Conservation (phyloP, 2,329 filamentous ascomycete genomes). For the Alternaria triticina region DNA sequence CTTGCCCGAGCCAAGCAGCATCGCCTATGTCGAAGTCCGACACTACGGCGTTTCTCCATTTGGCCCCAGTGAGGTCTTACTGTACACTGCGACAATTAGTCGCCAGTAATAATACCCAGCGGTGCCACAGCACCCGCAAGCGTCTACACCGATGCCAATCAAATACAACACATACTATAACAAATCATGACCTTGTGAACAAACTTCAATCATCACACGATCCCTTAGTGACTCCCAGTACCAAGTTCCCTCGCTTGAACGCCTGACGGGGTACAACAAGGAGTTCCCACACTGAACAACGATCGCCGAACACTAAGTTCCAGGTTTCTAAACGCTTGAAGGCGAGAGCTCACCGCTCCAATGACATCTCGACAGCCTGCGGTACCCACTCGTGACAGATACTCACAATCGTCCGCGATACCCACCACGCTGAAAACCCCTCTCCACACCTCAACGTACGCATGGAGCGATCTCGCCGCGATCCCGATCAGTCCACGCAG, state of each 20-base stretch:
- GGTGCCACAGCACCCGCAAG: constrained; percentile 14
- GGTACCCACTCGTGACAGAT: constrained; percentile 11
- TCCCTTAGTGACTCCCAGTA: neutral
- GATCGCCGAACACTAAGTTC: constrained; percentile 10
- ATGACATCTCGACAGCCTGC: constrained; percentile 1
- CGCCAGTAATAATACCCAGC: constrained; percentile 17
- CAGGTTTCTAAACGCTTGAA: neutral
- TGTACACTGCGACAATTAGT: constrained; percentile 12
- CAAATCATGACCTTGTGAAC: neutral
- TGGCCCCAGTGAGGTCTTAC: neutral
- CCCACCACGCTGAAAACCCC: neutral
- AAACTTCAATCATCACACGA: neutral
- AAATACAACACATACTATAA: neutral
- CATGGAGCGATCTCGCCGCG: constrained; percentile 11
- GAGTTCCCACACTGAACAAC: neutral
- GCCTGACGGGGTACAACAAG: neutral
- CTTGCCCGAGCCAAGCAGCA: neutral
- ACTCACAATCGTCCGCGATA: constrained; percentile 4
- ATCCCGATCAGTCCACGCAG: constrained; percentile 11
- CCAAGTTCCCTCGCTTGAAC: neutral
- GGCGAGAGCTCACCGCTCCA: constrained; percentile 7
- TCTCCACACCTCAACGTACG: constrained; percentile 8
- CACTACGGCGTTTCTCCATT: constrained; percentile 6
- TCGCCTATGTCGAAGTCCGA: constrained; percentile 9
- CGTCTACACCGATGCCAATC: constrained; percentile 1